Evolutionary conservation across 2,329 filamentous ascomycete species (phyloP).

Genomic region (Colletotrichum liaoningense): DNA sequence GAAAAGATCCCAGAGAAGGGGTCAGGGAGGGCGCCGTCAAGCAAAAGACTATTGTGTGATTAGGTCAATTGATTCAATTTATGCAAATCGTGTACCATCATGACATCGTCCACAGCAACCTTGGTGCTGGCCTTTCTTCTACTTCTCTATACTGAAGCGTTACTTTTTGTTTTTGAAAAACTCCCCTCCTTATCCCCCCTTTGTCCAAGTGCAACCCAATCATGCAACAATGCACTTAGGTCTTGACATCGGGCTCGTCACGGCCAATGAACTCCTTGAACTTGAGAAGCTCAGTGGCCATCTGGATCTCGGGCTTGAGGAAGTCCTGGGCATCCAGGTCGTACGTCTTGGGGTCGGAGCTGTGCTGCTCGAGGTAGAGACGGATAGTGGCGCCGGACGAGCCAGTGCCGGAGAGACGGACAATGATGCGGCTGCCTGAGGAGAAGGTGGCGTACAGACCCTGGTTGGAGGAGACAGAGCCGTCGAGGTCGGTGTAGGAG

Average conservation of each 20-base stretch:
- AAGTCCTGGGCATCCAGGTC: conserved; percentile 90
- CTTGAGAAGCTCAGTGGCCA: conserved; percentile 87
- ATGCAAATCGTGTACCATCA: conserved; percentile 35
- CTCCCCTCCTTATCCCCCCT: background rate
- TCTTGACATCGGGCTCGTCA: conserved; percentile 96
- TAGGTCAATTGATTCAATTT: conserved; percentile 35
- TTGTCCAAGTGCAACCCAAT: background rate
- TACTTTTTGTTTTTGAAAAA: conserved; percentile 19
- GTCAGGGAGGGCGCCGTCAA: background rate
- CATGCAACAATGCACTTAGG: conserved; percentile 60
- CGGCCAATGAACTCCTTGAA: conserved; percentile 94
- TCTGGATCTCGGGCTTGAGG: conserved; percentile 87
- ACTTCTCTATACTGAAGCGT: conserved; percentile 33
- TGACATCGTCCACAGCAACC: conserved; percentile 30
- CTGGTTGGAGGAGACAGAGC: conserved; percentile 94
- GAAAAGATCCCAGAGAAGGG: background rate
- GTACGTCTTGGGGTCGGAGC: conserved; percentile 82
- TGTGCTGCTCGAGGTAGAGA: conserved; percentile 97
- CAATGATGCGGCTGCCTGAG: conserved; percentile 93
- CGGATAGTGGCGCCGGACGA: conserved; percentile 96
- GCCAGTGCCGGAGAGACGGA: conserved; percentile 93
- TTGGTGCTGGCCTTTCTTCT: conserved; percentile 1
- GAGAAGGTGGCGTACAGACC: conserved; percentile 95
- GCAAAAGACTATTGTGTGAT: background rate
- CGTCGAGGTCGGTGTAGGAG: conserved; percentile 98